Base-by-base conservation (phyloP, 1,284 basidiomycete genomes). In the Ganoderma sinense region DNA sequence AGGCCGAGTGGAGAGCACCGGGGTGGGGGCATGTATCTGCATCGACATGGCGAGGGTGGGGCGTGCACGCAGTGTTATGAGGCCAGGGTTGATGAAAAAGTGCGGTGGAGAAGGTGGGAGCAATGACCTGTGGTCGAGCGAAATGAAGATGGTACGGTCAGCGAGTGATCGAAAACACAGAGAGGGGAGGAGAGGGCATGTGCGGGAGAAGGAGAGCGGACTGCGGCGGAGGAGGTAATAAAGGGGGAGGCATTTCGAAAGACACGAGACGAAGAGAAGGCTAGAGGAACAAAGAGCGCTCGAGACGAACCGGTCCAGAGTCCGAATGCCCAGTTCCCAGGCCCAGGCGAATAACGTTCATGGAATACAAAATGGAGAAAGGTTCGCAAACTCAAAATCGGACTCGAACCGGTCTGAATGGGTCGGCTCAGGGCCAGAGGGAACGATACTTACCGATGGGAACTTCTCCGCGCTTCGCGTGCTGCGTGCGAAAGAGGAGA, bases 31-130 rank as follows among this genome's bases (percentile, higher is more conserved):
- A 73, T 80, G 79, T 64, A 79, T 74, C 63, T 80, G 79, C 74
- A 81, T 76, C 62, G 81, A 81, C 80, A 82, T 81, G 73, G 81
- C 80, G 69, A 81, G 75, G 41, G 80, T 80, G 41, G 80, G 78
- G 65, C 69, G 75, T 69, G 77, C 75, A 53, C 74, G 79, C 43
- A 75, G 71, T n/a, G 77, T 77, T 69, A 75, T 66, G 41, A 78
- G 70, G 61, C 75, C 75, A 68, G 71, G 74, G 70, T 67, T 73
- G 69, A 78, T 70, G 73, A 71, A 72, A 66, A 76, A 71, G 67
- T 63, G 64, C 20, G 70, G 71, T 65, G 75, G 71, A 60, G 76
- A 53, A 36, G 65, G 68, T 53, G 74, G 63, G 65, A 71, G 66
- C 40, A 75, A 69, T 29, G 66, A 65, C 62, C 74, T 75, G 73